Conservation (phyloP, 2,329 filamentous ascomycete genomes). For the Pseudogymnoascus sp. region DNA sequence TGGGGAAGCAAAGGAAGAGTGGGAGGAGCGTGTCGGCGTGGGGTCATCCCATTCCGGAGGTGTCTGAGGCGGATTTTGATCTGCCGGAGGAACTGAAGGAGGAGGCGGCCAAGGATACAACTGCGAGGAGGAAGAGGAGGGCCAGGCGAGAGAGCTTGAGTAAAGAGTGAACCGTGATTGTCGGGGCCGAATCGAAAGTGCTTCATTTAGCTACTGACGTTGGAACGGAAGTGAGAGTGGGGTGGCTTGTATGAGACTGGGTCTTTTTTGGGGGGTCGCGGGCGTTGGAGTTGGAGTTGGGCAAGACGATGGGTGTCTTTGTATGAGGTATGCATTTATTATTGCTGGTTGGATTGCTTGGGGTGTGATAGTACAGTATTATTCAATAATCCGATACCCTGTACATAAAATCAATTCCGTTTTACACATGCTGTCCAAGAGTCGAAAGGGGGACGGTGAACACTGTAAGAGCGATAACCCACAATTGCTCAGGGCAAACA, state of each 20-base stretch:
- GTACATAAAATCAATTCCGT: constrained; percentile 1
- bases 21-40: constrained; percentile 69
- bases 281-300: constrained; percentile 15
- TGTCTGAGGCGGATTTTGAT: constrained; percentile 62
- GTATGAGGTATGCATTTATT: constrained; percentile 9
- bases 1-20: constrained; percentile 58
- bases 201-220: constrained; percentile 26
- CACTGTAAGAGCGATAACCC: no score
- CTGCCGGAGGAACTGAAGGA: constrained; percentile 50
- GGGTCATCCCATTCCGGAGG: constrained; percentile 71
- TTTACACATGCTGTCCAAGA: no score
- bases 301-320: constrained; percentile 1
- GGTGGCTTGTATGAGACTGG: background rate
- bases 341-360: constrained; percentile 3
- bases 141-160: constrained; percentile 20
- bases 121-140: constrained; percentile 53
- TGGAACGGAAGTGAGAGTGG: background rate
- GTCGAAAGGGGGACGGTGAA: no score
- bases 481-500: no score
- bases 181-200: constrained; percentile 28
- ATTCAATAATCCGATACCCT: constrained; percentile 1
- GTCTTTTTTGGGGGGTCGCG: background rate
- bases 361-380: background rate
- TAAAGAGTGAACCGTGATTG: constrained; percentile 16
- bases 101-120: constrained; percentile 46